These are phyloP conservation scores for Mayamaea pseudoterrestris DNA, from an alignment of 108 stramenopile species.

Conservation along the genomic window DNA sequence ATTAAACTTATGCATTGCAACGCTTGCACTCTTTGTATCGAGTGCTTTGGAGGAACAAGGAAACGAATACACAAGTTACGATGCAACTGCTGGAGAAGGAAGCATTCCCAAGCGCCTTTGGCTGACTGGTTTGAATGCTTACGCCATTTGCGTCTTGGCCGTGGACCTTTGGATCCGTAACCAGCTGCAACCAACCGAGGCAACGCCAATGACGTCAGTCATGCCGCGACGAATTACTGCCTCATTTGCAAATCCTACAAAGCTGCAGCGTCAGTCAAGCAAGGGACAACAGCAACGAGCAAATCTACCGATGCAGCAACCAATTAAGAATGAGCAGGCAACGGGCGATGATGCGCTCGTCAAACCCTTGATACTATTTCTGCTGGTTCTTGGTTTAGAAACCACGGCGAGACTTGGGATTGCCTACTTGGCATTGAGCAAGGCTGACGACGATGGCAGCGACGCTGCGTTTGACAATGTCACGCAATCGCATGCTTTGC, in stretches of 20 bases:
- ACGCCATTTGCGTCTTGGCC: background rate
- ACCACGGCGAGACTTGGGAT: constrained; percentile 17
- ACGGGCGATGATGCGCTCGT: constrained; percentile 1
- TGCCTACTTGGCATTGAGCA: no score
- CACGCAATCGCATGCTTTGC: no score
- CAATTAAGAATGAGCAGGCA: background rate
- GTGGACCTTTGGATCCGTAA: constrained; percentile 1
- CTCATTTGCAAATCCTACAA: background rate
- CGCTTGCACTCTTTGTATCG: constrained; percentile 14
- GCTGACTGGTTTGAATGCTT: background rate
- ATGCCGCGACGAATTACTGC: background rate
- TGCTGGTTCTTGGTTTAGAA: constrained; percentile 20
- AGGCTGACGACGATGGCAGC: constrained; percentile 1
- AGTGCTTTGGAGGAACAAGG: constrained; percentile 1
- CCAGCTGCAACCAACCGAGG: background rate
- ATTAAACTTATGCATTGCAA: constrained; percentile 17
- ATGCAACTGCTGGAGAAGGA: no score
- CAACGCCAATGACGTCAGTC: background rate
- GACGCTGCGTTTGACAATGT: no score
- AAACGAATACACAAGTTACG: background rate
- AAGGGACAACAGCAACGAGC: background rate
- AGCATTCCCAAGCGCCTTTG: no score
- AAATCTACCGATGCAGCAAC: background rate
- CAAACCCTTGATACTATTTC: constrained; percentile 19
- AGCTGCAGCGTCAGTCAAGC: background rate